A percentile compares a stretch with the other conserved stretches of the same genome.
Conservation (phyloP, 352 stramenopile species). For the Phytopythium boreale region DNA sequence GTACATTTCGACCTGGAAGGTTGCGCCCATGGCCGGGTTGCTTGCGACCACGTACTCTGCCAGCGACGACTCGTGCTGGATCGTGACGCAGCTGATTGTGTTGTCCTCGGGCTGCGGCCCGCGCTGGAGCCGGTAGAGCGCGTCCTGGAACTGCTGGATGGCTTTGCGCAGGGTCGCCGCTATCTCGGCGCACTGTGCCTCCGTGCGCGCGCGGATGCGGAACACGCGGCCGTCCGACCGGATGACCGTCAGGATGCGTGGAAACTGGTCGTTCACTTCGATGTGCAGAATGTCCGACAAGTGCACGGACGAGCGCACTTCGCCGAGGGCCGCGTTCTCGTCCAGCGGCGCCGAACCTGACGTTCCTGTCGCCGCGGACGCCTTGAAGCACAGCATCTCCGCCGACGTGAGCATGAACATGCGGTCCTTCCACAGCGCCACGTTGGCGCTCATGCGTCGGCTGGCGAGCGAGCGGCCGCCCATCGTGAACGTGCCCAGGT, state of each 20-base stretch:
- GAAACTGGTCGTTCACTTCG: constrained; percentile 67
- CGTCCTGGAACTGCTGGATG: constrained; percentile 69
- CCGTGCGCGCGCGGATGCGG: constrained; percentile 58
- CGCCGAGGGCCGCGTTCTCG: constrained; percentile 42
- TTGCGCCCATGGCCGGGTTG: constrained; percentile 43
- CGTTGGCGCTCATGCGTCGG: constrained; percentile 66
- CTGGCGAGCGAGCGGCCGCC: constrained; percentile 64
- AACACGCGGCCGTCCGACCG: constrained; percentile 72
- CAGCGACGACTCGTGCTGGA: constrained; percentile 69
- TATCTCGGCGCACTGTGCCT: constrained; percentile 67
- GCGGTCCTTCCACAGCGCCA: constrained; percentile 77
- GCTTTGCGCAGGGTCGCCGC: constrained; percentile 40
- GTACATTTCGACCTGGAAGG: constrained; percentile 66
- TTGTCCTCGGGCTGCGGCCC: constrained; percentile 64
- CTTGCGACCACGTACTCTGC: constrained; percentile 51
- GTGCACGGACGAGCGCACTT: constrained; percentile 66
- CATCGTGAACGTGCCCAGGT: constrained; percentile 78
- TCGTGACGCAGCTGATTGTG: constrained; percentile 64
- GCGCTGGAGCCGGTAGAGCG: constrained; percentile 65
- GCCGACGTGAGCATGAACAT: constrained; percentile 75
- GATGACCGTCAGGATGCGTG: constrained; percentile 71
- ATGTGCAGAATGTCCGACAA: constrained; percentile 79
- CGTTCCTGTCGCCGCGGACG: constrained; percentile 8
- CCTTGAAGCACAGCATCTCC: constrained; percentile 79
- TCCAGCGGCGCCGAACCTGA: not conserved